Evolutionary conservation across 2,329 filamentous ascomycete genomes (phyloP), one percentile per base, ranked within the genome.

Genomic region (Geosmithia flava): DNA sequence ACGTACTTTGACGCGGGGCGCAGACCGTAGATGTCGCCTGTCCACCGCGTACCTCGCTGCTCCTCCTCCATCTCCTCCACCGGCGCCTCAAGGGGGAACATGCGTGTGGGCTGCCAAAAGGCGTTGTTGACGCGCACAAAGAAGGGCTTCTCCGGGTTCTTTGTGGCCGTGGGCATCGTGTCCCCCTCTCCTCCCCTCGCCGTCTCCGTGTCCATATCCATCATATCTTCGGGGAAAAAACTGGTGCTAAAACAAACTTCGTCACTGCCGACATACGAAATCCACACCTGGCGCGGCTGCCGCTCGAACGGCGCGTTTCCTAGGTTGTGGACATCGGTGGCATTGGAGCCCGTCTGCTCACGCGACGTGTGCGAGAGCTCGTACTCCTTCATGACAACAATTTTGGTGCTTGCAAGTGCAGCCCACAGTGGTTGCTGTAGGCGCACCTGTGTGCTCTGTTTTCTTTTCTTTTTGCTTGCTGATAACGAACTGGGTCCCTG

Each of bases 361-460:
- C 79, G 78, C 51, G 83, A 77, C 50, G 83, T 81, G 62, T 86
- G 81, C 54, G 86, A 91, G 62, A 94, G 78, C 67, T 89, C 85
- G 57, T 87, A 87, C 66, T 89, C 90, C 69, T 95, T 93, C 60
- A 94, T 83, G 68, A 95, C 88, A 57, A 93, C 91, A 62, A 96
- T 90, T 74, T 96, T 96, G 60, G 90, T 95, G 68, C 88, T 95
- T 47, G 90, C 90, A 56, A 96, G 78, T 45, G 90, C 90, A 53
- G 90, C 88, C 90, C 90, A 96, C 54, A 96, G 78, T 45, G 90
- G 90, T 68, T 96, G 90, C 60, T 88, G 83, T 62, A 88, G 87
- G 64, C 90, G 78, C 55, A 95, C 88, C 65, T 93, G 87, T 50
- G 88, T 89, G 60, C 87, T 91, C 67, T 95, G 88, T 68, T 93